phyloP scores from a whole-genome alignment of 352 stramenopile species.

The Globisporangium viniferum region DNA sequence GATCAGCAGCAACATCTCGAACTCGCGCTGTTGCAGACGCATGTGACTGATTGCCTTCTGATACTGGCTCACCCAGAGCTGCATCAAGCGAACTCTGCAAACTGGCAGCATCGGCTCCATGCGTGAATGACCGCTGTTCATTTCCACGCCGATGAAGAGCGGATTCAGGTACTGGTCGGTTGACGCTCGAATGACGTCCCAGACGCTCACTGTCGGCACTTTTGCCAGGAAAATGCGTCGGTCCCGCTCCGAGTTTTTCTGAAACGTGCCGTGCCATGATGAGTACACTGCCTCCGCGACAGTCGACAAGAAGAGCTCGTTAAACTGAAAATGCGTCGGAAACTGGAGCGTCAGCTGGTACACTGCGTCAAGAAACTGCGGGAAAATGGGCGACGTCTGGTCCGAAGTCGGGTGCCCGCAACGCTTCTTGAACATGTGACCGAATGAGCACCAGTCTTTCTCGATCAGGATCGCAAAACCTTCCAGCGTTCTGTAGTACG shows the following conservation, averaged over 20 bases:
- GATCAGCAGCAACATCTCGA: conserved; percentile 81
- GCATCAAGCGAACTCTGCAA: conserved; percentile 84
- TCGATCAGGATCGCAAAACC: conserved; percentile 81
- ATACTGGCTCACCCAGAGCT: conserved; percentile 84
- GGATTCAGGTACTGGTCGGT: conserved; percentile 83
- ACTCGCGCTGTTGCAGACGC: conserved; percentile 82
- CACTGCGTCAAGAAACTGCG: conserved; percentile 98
- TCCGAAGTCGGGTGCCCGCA: conserved; percentile 82
- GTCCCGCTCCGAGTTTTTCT: conserved; percentile 86
- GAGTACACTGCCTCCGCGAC: conserved; percentile 97
- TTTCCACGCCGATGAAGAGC: conserved; percentile 58
- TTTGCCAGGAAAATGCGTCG: conserved; percentile 57
- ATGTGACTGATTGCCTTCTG: conserved; percentile 88
- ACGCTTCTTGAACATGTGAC: conserved; percentile 85
- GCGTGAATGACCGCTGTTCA: conserved; percentile 14
- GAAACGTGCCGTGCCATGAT: conserved; percentile 93
- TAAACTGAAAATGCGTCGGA: conserved; percentile 98
- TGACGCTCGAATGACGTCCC: conserved; percentile 79
- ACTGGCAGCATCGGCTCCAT: conserved; percentile 79
- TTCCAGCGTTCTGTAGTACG: conserved; percentile 74
- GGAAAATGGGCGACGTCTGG: conserved; percentile 97
- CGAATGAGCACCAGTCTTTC: conserved; percentile 88
- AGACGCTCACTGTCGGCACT: conserved; percentile 76
- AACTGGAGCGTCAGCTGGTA: conserved; percentile 97
- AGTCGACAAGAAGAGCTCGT: conserved; percentile 89